phyloP scores from a whole-genome alignment of 1,284 basidiomycete genomes.

The Microbotryum saponariae region DNA sequence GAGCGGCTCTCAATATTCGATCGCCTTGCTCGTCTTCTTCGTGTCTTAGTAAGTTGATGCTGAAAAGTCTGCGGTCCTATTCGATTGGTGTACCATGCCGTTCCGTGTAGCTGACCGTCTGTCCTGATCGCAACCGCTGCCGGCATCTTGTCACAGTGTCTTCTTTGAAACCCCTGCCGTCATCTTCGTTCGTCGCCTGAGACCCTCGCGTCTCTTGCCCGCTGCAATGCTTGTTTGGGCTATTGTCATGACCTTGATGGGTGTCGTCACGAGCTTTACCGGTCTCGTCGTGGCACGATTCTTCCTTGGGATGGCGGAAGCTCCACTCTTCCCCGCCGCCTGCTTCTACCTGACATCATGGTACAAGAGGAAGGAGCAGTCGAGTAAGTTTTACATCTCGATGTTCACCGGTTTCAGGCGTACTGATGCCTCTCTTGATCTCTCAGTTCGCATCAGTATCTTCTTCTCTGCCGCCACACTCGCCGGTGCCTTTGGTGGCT shows the following conservation, averaged over 20 bases:
- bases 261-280: conserved; percentile 42
- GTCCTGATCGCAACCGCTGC: too few relatives aligned
- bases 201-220: conserved; percentile 40
- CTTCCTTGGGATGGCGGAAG: conserved; percentile 40
- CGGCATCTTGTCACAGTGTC: neutral
- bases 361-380: conserved; percentile 1
- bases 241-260: conserved; percentile 45
- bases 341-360: neutral
- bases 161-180: neutral
- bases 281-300: conserved; percentile 44
- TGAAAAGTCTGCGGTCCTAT: too few relatives aligned
- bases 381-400: neutral
- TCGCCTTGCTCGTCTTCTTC: conserved; percentile 34
- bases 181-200: neutral
- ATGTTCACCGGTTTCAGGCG: too few relatives aligned
- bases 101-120: neutral
- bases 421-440: too few relatives aligned
- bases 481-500: conserved; percentile 14
- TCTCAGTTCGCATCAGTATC: conserved; percentile 41
- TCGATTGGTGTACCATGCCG: too few relatives aligned
- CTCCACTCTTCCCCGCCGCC: conserved; percentile 33
- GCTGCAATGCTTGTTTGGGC: conserved; percentile 16
- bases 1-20: conserved; percentile 26
- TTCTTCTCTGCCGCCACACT: conserved; percentile 47
- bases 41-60: neutral